Base-by-base conservation (phyloP, 164 flowering plant genomes). In the Litsea cubeba region DNA sequence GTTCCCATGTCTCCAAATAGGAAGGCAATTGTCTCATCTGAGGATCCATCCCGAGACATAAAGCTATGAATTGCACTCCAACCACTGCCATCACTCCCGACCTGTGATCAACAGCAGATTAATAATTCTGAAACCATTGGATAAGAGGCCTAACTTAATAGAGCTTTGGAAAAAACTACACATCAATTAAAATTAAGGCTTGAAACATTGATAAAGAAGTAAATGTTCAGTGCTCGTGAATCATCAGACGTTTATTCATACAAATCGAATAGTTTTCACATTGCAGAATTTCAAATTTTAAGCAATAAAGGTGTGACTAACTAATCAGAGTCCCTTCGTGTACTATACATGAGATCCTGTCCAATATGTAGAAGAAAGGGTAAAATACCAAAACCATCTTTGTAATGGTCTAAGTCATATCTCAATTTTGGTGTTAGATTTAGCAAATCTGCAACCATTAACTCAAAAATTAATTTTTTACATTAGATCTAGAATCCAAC, bases 1-100 rank as follows among this genome's bases (percentile, higher is more conserved):
- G 97, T 82, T 54, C 99, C 99, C 98, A 96, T 89, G 71, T 96
- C 99, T 12, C 98, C 99, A 72, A 90, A 94, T 26, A 96, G 78
- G 81, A 94, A 96, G 26, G 97, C 98, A 74, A 81, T 73, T 1
- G 95, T 88, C 77, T 94, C 95, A 73, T 83, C 88, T 2, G 95
- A 85, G 40, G 87, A 88, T 58, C 50, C 76, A 69, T 86, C 76
- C 17, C 88, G 82, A 12, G 97, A 86, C 64, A 92, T 76, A 74
- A 94, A 96, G 78, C 85, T 96, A 70, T 81, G 82, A 7, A 79
- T 86, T 18, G 26, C 35, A 77, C 97, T 94, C 99, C 99, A 96
- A 35, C 98, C 97, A 58, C 85, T 84, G 20, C 78, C 71, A 69
- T 92, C 93, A 81, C 93, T 90, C 68, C 98, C 99, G 74, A 96